Evolutionary conservation across 2,329 filamentous ascomycete genomes (phyloP), one percentile per base, ranked within the genome.

Genomic region (Phialocephala subalpina): DNA sequence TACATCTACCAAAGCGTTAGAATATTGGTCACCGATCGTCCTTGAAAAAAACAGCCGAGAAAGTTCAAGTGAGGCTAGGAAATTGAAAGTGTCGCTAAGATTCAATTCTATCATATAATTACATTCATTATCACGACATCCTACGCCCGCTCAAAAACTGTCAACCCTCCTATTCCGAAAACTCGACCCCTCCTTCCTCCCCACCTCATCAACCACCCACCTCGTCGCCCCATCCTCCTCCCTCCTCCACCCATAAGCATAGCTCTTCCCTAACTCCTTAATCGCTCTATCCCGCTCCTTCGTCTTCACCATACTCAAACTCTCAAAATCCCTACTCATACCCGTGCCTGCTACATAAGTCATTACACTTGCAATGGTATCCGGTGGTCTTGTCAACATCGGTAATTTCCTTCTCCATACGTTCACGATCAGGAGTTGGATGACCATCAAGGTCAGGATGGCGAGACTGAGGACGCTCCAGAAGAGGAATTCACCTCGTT

Each of bases 161-260:
- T 29, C 42, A 18, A 36, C 49, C 52, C 36, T 47, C 20, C 60
- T 57, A 27, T 16, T 16, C 5, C 25, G 20, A 12, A 45, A 25
- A 6, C 6, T 2, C 40, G 8, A 18, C 6, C 20, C 29, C 22
- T 62, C 60, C 18, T 62, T 62, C 14, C 33, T n/a, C 8, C 38
- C 29, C 40, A 65, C 53, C 47, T 62, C 63, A 65, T 65, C 63
- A n/a, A 65, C 59, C 1, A 65, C 55, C 63, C 63, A 65, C 40
- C 63, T 62, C 38, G 58, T 35, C 33, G 35, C 25, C 12, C 63
- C 63, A 33, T 55, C 53, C 12, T 40, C 49, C 11, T 62, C 63
- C 22, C 63, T 53, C 20, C 63, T 49, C 63, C 63, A 65, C 16
- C 63, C 59, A 62, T 65, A 65, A 14, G 60, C 53, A 62, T 65